Conservation (phyloP, 768 basidiomycete genomes). For the Mrakia blollopis region DNA sequence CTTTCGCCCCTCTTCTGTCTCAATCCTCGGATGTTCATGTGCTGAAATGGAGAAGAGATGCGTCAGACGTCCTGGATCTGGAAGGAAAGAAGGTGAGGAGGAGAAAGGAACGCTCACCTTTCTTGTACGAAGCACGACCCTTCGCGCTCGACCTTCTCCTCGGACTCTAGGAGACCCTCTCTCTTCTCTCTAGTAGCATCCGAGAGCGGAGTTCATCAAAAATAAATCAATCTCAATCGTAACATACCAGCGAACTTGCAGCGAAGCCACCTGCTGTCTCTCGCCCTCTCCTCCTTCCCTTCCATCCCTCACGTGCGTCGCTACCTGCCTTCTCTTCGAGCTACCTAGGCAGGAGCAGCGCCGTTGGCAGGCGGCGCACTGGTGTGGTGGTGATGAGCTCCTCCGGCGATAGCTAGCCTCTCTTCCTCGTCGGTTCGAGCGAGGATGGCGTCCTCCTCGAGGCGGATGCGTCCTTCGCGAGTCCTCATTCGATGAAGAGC, state of each 20-base stretch:
- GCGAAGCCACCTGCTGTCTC: not conserved
- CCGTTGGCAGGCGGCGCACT: not conserved
- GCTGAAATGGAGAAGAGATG: too few relatives aligned
- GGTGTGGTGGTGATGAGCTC: not conserved
- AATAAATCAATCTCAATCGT: not conserved
- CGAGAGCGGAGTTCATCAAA: not conserved
- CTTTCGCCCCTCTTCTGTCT: not conserved
- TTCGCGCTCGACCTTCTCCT: not conserved
- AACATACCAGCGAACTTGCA: too few relatives aligned
- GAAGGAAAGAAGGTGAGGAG: too few relatives aligned
- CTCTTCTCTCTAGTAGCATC: not conserved
- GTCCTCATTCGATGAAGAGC: conserved; percentile 15
- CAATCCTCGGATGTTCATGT: too few relatives aligned
- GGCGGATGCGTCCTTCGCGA: conserved; percentile 26
- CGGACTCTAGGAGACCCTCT: too few relatives aligned
- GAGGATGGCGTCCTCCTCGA: conserved; percentile 29
- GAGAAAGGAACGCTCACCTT: not conserved
- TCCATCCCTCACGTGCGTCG: not conserved
- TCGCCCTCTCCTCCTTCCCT: not conserved
- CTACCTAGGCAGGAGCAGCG: not conserved
- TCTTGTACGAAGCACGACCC: too few relatives aligned
- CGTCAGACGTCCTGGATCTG: too few relatives aligned
- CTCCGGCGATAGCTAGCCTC: not conserved
- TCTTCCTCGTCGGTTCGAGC: conserved; percentile 7
- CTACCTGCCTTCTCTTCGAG: not conserved